Evolutionary conservation across 257 asterid genomes (phyloP), one percentile per base, ranked within the genome.

Genomic region (Plantago elongata): DNA sequence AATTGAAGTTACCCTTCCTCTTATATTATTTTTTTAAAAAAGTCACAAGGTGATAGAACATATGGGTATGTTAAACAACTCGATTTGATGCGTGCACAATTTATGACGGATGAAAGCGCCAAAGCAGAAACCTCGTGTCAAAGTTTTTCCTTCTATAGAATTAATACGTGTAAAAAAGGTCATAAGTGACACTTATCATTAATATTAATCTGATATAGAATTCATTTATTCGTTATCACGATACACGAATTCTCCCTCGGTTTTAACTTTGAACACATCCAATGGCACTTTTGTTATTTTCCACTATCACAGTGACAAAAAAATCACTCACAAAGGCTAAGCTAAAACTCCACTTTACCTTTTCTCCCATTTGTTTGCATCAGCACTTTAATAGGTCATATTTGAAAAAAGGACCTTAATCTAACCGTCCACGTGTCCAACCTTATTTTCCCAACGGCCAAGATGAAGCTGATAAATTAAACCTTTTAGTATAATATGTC

Each of bases 261-360:
- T 10, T 3, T 10, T 7, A 51, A 15, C 17, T 64, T 72, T 56
- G 27, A 57, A 75, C 62, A 38, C 40, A 1, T 5, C 27, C 11
- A 49, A 54, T 67, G 83, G 81, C 55, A 67, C 2, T 38, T 29
- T 11, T 54, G 79, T 66, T 60, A 67, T 70, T 72, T 5, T 17
- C 0, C 3, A 3, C 9, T 13, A 3, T 13, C 27, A 7, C 1
- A 38, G 47, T 75, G 75, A 44, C 67, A 72, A 46, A 50, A 50
- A 2, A 1, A 7, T 0, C 17, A 43, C 12, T 3, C 17, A 17
- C 13, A 60, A 60, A 59, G 43, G 51, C 38, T 15, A 22, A 16
- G 51, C 38, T 15, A 22, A 16, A 59, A 15, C 10, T 44, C 12
- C 0, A 17, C 18, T 59, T 58, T 44, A 43, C 15, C 37, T 44